phyloP scores from a whole-genome alignment of 2,329 filamentous ascomycete species.

The Colletotrichum nymphaeae region DNA sequence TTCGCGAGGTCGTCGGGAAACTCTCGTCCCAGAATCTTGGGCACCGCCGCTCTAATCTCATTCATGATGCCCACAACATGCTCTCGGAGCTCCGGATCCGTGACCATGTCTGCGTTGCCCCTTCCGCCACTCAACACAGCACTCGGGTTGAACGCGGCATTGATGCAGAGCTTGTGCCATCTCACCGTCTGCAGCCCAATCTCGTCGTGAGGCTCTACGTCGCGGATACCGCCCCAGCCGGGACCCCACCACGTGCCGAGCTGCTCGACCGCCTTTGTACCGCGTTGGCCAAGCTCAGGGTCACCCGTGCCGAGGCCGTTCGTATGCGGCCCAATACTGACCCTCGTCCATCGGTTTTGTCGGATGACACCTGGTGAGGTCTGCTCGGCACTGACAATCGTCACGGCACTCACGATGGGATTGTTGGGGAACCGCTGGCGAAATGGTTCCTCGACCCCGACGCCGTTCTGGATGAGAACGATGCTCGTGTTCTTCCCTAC shows the following conservation, averaged over 20 bases:
- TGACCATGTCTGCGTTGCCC: constrained; percentile 74
- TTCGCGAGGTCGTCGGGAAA: constrained; percentile 70
- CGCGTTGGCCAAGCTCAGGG: constrained; percentile 46
- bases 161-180: constrained; percentile 84
- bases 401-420: constrained; percentile 75
- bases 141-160: constrained; percentile 79
- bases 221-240: constrained; percentile 68
- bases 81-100: constrained; percentile 69
- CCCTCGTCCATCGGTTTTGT: constrained; percentile 80
- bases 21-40: constrained; percentile 69
- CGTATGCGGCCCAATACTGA: constrained; percentile 75
- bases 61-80: constrained; percentile 76
- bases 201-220: constrained; percentile 73
- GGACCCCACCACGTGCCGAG: constrained; percentile 64
- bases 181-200: constrained; percentile 75
- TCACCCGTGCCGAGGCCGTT: constrained; percentile 55
- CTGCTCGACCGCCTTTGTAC: constrained; percentile 55
- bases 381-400: constrained; percentile 76
- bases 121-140: constrained; percentile 74
- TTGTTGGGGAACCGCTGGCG: constrained; percentile 68
- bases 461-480: constrained; percentile 77
- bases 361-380: constrained; percentile 69
- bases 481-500: constrained; percentile 66
- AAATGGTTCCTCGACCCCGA: constrained; percentile 78
- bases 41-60: constrained; percentile 74